Conservation (phyloP, 495 filamentous ascomycete genomes). For the Penicillium antarcticum region DNA sequence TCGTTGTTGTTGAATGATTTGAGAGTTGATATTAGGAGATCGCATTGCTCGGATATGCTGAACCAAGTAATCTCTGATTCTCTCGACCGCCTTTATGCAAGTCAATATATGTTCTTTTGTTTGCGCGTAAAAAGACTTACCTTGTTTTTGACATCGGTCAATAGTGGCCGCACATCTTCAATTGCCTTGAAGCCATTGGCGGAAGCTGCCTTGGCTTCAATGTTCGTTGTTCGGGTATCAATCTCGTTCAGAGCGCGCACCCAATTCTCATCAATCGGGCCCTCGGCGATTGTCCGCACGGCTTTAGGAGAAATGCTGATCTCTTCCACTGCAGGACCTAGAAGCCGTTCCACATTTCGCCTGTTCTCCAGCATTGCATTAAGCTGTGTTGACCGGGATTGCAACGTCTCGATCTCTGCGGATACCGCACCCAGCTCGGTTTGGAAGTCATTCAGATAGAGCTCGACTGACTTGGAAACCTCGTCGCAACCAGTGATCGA, state of each 20-base stretch:
- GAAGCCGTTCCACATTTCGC: constrained; percentile 78
- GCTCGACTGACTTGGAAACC: constrained; percentile 88
- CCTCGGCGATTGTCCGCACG: constrained; percentile 79
- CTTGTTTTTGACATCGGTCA: constrained; percentile 80
- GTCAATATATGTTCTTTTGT: constrained; percentile 9
- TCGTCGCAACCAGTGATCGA: constrained; percentile 90
- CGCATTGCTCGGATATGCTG: constrained; percentile 88
- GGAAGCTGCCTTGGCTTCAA: constrained; percentile 62
- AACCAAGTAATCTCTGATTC: constrained; percentile 91
- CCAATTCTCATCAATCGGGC: constrained; percentile 87
- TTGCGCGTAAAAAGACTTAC: constrained; percentile 35
- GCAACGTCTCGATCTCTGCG: constrained; percentile 89
- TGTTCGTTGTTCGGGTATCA: constrained; percentile 68
- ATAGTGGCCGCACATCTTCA: constrained; percentile 78
- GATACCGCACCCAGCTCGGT: constrained; percentile 88
- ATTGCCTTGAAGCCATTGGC: constrained; percentile 66
- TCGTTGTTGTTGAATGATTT: constrained; percentile 88
- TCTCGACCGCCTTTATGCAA: constrained; percentile 69
- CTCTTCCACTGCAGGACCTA: constrained; percentile 90
- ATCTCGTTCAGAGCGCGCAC: constrained; percentile 79
- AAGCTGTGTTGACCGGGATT: constrained; percentile 77
- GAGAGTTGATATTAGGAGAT: constrained; percentile 92
- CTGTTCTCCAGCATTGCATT: constrained; percentile 88
- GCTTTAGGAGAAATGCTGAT: constrained; percentile 80
- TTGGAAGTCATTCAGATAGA: constrained; percentile 87